Base-by-base conservation (phyloP, 2,329 filamentous ascomycete genomes). In the Hortaea werneckii region DNA sequence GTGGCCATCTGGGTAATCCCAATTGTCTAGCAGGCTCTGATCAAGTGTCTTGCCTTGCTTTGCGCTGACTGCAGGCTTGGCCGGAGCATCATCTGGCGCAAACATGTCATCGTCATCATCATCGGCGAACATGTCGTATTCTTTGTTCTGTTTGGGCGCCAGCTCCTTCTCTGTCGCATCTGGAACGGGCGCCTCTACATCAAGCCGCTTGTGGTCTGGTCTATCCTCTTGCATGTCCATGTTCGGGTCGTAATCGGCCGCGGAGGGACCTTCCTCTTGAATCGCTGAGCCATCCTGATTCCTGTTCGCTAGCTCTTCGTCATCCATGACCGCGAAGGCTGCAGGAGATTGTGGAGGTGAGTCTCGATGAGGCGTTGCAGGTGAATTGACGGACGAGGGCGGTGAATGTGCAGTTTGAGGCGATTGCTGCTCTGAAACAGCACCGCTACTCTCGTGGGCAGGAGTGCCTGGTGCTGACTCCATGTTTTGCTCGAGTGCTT, bases 1-100 rank as follows among this genome's bases (percentile, higher is more conserved):
- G 64, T 96, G 96, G 5, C 90, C 92, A 60, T 96, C 88, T 43
- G 84, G 81, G 62, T 96, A 92, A 61, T 94, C 89, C 82, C 82
- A 87, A 49, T 94, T 90, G 59, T 96, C 90, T 43, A 95, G 78
- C 53, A 90, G 85, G 51, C 83, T 86, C 53, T 81, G 81, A 60
- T 79, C 77, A 44, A 80, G 64, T 65, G 83, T 69, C 66, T 80
- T 69, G 54, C 71, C 73, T 63, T 72, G 72, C 35, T 71, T 70
- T 8, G 71, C 60, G 26, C 66, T 70, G 40, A 73, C 70, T 38
- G 71, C 13, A 73, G 72, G 29, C 73, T 72, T 49, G 5, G 50
- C 35, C 7, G 45, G 41, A 29, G 45, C 40, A 38, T 69, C 64
- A 27, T 66, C 61, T 6, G 90, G 84, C 40, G 89, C 87, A 67